Evolutionary conservation across 257 asterid genomes (phyloP), one percentile per base, ranked within the genome.

Genomic region (Gardenia jasminoides): DNA sequence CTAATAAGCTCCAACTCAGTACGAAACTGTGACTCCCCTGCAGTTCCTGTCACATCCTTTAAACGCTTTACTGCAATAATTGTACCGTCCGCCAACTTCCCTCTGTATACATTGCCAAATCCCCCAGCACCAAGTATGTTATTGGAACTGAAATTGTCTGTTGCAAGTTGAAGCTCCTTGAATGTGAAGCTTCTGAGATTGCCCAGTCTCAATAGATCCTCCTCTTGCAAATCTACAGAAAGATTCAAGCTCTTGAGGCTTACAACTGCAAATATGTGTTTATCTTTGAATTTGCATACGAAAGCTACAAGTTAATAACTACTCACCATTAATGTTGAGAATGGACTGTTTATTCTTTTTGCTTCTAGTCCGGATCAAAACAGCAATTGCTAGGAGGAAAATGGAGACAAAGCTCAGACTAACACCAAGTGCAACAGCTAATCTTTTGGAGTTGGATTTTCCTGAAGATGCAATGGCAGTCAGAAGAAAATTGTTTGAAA

Each of bases 91-190:
- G 86, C 92, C 43, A 92, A 46, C 79, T 89, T 92, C 33, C 98
- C 98, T 65, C 86, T 77, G 36, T 95, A 95, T 10, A 95, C 99
- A 71, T 95, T 93, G 52, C 99, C 97, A 65, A 96, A 96, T 33
- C 99, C 99, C n/a, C 99, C 99, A 0, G 91, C 81, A 24, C 99
- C 99, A 41, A 96, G 99, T 69, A 96, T 92, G 86, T 93, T 89
- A 86, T n/a, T 93, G n/a, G 88, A 59, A 86, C 96, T 93, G 88
- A 93, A 96, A 82, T 86, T 88, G 82, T 86, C 92, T 0, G 99
- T 96, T 13, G 97, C 97, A 11, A 78, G 90, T 54, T 92, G 99
- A 72, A 95, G 93, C 84, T 95, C 99, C 83, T 92, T 95, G 67
- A 95, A 91, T 46, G 96, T 77, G 83, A 95, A 93, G 89, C 82